A percentile compares a stretch with the other conserved stretches of the same genome.
Conservation (phyloP, 176 grass and related monocot species). For the Dactylis glomerata region DNA sequence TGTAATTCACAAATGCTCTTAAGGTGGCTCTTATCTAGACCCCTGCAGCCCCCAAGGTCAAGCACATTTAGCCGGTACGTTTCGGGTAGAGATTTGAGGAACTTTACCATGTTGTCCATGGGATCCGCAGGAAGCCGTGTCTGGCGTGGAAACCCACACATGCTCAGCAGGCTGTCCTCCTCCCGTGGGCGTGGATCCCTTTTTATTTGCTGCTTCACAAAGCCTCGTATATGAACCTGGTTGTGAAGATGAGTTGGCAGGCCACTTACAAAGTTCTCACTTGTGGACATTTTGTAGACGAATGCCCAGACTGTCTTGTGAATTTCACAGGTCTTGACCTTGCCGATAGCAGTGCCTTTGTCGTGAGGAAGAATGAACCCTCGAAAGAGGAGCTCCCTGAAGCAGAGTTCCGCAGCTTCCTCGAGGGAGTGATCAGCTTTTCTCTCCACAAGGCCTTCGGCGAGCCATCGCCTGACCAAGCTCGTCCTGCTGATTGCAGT, state of each 20-base stretch:
- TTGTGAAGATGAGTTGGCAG: neutral
- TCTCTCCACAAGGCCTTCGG: neutral
- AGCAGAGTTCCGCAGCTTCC: neutral
- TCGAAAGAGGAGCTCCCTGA: neutral
- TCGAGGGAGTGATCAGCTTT: neutral
- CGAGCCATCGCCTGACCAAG: constrained; percentile 12
- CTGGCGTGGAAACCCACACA: neutral
- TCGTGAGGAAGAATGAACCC: neutral
- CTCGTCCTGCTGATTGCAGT: neutral
- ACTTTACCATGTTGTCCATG: neutral
- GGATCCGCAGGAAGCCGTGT: neutral
- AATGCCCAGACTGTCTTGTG: accelerated
- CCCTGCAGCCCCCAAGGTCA: constrained; percentile 10
- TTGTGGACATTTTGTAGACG: neutral
- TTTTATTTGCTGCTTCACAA: neutral
- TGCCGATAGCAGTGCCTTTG: neutral
- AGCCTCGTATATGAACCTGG: neutral
- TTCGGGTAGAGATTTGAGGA: neutral
- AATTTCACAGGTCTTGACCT: neutral
- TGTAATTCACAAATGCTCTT: neutral
- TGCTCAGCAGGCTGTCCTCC: neutral
- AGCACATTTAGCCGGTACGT: neutral
- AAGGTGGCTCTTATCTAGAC: neutral
- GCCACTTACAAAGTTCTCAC: neutral
- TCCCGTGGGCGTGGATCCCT: neutral